Conservation (phyloP, 1,284 basidiomycete species). For the Fomitopsis palustris region DNA sequence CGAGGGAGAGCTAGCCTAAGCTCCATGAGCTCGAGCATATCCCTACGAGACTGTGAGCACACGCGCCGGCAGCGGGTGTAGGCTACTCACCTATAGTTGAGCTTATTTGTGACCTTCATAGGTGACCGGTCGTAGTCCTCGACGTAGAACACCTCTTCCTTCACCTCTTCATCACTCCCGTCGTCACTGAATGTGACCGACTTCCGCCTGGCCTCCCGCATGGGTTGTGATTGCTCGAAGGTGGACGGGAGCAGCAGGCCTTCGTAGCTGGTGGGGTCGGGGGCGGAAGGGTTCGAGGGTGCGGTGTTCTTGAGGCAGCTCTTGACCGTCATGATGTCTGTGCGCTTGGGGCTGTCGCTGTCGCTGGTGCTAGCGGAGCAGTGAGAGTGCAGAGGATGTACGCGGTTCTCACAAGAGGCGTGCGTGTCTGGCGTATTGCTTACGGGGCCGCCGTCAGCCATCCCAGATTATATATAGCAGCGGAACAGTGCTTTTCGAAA, state of each 20-base stretch:
- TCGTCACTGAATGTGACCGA: conserved; percentile 54
- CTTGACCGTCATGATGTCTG: background rate
- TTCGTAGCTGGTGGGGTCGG: background rate
- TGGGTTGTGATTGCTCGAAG: background rate
- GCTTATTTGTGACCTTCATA: conserved; percentile 31
- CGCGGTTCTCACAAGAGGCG: background rate
- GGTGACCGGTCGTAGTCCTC: conserved; percentile 67
- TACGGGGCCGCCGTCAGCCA: background rate
- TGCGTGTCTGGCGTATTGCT: background rate
- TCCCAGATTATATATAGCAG: background rate
- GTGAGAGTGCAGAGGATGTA: background rate
- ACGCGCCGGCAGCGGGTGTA: background rate
- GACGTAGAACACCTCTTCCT: conserved; percentile 49
- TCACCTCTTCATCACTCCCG: conserved; percentile 33
- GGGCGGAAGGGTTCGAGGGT: background rate
- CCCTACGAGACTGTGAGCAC: conserved; percentile 15
- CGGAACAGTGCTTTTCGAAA: background rate
- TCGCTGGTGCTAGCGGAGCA: background rate
- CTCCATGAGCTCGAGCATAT: conserved; percentile 36
- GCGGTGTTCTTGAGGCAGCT: background rate
- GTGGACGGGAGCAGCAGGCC: background rate
- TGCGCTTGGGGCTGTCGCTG: background rate
- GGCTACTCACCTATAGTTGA: conserved; percentile 33
- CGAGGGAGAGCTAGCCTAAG: conserved; percentile 33
- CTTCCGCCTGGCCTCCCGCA: conserved; percentile 31